Evolutionary conservation across 192 early-diverging fungal species (phyloP), one percentile per base, ranked within the genome.

Genomic region (Geosiphon pyriformis): DNA sequence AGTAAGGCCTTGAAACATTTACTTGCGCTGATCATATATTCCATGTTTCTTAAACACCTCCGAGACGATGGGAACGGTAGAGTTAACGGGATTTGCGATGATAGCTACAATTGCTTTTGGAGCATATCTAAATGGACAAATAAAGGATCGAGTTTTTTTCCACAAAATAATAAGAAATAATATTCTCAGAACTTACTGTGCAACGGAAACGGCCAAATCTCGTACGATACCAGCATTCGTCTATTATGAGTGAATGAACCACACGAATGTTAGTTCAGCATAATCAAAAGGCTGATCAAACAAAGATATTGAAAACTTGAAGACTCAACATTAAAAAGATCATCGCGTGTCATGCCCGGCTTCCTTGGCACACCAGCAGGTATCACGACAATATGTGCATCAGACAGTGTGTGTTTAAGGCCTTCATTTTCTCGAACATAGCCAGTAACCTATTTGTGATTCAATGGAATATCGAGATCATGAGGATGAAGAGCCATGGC

Each of bases 71-170:
- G 94, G 92, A 23, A 96, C 92, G 61, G 94, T 96, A n/a, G 92
- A 94, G 87, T 96, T 96, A 71, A 96, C 94, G n/a, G 94, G 94
- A 85, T 96, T 96, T 65, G 94, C 86, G 73, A 96, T 96, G 74
- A 96, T 79, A 22, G 91, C 80, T 61, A 94, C 68, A 81, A 88
- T 82, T 56, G 94, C 94, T 76, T 89, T 85, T 68, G 94, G 94
- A 70, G 87, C 53, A 66, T 56, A 57, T 65, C 60, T 69, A 20
- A 27, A 51, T 31, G n/a, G 25, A 34, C 4, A 20, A 34, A 30
- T 20, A 25, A 23, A 63, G 27, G 22, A 67, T 23, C 12, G 3
- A 18, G 8, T 56, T n/a, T n/a, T n/a, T n/a, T n/a, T n/a, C n/a
- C n/a, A 34, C 20, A 65, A 47, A 62, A 26, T 7, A 59, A 35